phyloP scores from a whole-genome alignment of 179 eudicot genomes.

The Heliamphora pulchella region DNA sequence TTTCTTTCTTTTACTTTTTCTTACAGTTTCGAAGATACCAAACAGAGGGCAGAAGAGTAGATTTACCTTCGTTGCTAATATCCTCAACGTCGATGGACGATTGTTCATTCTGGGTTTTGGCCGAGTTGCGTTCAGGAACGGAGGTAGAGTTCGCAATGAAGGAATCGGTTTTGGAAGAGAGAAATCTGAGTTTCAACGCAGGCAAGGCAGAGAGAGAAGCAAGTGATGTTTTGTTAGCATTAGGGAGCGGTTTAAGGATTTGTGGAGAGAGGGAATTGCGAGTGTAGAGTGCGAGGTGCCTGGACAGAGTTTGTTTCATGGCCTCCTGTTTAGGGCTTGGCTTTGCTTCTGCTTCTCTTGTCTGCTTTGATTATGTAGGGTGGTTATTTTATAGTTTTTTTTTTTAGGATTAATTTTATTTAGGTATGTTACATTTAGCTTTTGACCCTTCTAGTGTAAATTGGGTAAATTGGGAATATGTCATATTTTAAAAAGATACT shows the following conservation, averaged over 20 bases:
- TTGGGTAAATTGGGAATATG: too few species aligned
- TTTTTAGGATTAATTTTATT: too few species aligned
- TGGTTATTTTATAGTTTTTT: too few species aligned
- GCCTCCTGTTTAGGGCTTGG: neutral
- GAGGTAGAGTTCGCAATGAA: constrained; percentile 17
- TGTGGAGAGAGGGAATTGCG: constrained; percentile 17
- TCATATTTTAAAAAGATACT: too few species aligned
- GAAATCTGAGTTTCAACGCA: constrained; percentile 14
- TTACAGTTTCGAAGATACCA: neutral
- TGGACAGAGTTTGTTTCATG: constrained; percentile 27
- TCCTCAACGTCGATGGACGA: constrained; percentile 24
- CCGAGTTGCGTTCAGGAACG: constrained; percentile 22
- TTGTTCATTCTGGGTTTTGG: constrained; percentile 18
- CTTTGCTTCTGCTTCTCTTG: neutral
- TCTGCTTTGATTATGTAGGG: neutral
- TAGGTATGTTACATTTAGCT: too few species aligned
- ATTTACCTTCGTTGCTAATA: constrained; percentile 38
- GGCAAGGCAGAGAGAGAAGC: neutral
- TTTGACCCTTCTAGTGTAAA: too few species aligned
- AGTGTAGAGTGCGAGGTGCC: constrained; percentile 19
- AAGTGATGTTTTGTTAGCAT: neutral
- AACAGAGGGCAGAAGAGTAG: neutral
- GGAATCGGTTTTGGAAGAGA: constrained; percentile 29
- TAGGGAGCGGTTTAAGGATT: constrained; percentile 3
- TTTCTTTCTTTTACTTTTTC: neutral